Percentiles rank a stretch among this genome's conserved stretches.
Evolutionary conservation across 345 rosid genomes (phyloP).

Genomic region (Sisymbrium irio): DNA sequence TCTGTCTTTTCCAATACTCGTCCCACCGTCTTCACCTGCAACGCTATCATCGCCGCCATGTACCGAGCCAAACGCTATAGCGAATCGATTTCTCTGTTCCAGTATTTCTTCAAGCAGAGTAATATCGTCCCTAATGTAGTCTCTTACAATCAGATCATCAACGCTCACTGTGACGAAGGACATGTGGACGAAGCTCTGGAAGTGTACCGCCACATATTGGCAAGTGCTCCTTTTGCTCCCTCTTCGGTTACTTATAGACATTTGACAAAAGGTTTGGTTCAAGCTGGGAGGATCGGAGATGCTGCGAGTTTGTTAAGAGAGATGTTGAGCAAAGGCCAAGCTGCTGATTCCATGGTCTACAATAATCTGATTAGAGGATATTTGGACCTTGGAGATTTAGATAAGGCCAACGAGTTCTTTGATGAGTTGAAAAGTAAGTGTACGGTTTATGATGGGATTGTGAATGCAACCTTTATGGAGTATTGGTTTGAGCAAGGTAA

Average conservation of each 20-base stretch:
- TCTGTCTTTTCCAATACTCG: slow-evolving; percentile 65
- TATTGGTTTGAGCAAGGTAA: slow-evolving; percentile 92
- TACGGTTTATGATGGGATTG: slow-evolving; percentile 84
- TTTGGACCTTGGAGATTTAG: slow-evolving; percentile 67
- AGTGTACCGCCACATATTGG: slow-evolving; percentile 64
- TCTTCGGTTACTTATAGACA: slow-evolving; percentile 86
- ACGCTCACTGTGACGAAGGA: slow-evolving; percentile 82
- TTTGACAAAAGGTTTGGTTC: slow-evolving; percentile 87
- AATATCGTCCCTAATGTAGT: slow-evolving; percentile 88
- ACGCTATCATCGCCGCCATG: slow-evolving; percentile 94
- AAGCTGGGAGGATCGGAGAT: slow-evolving; percentile 66
- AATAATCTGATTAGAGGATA: slow-evolving; percentile 76
- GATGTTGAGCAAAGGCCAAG: slow-evolving; percentile 90
- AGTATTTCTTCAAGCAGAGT: slow-evolving; percentile 75
- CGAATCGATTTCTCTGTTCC: slow-evolving; percentile 77
- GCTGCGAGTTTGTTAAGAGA: slow-evolving; percentile 81
- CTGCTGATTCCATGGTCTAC: slow-evolving; percentile 87
- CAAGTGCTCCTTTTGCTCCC: slow-evolving; percentile 75
- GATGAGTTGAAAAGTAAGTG: slow-evolving; percentile 82
- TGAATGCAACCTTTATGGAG: slow-evolving; percentile 84
- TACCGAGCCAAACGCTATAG: slow-evolving; percentile 73
- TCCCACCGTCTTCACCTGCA: slow-evolving; percentile 98
- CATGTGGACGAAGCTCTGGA: slow-evolving; percentile 68
- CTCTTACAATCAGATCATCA: slow-evolving; percentile 87
- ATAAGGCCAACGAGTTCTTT: slow-evolving; percentile 85